Conservation (phyloP, 192 early-diverging fungal species). For the Helicostylum pulchrum region DNA sequence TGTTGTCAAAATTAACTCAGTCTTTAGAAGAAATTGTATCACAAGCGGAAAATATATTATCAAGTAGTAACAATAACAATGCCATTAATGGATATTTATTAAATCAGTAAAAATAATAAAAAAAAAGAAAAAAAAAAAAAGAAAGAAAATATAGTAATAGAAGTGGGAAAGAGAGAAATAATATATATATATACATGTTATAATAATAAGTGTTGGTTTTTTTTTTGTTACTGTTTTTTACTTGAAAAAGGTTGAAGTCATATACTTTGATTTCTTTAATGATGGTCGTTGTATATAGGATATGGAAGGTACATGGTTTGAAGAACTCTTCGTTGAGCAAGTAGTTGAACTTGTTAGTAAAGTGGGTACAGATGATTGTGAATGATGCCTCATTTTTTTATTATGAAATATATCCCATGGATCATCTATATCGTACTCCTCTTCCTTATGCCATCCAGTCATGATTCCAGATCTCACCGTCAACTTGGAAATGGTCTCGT, state of each 20-base stretch:
- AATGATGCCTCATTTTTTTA: constrained; percentile 21
- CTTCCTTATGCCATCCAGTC: constrained; percentile 27
- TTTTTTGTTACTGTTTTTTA: background rate
- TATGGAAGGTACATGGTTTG: background rate
- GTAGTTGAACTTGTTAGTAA: constrained; percentile 12
- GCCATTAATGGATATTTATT: background rate
- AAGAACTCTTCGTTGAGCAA: constrained; percentile 9
- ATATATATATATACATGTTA: background rate
- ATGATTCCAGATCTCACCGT: constrained; percentile 29
- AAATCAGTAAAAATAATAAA: background rate
- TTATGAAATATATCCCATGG: constrained; percentile 20
- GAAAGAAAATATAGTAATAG: constrained; percentile 8
- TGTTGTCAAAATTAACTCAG: background rate
- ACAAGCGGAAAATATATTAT: constrained; percentile 17
- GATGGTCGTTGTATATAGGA: too few species aligned
- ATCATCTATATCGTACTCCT: constrained; percentile 4
- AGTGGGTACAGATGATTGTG: constrained; percentile 13
- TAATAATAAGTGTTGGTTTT: background rate
- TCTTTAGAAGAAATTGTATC: constrained; percentile 9
- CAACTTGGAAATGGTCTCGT: constrained; percentile 19
- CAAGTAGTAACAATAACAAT: background rate
- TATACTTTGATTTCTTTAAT: too few species aligned
- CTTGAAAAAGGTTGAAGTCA: too few species aligned
- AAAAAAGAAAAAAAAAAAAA: background rate
- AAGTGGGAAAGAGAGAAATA: background rate